These are phyloP conservation scores for Lumnitzera racemosa DNA, from an alignment of 345 rosid species.

Conservation along the genomic window DNA sequence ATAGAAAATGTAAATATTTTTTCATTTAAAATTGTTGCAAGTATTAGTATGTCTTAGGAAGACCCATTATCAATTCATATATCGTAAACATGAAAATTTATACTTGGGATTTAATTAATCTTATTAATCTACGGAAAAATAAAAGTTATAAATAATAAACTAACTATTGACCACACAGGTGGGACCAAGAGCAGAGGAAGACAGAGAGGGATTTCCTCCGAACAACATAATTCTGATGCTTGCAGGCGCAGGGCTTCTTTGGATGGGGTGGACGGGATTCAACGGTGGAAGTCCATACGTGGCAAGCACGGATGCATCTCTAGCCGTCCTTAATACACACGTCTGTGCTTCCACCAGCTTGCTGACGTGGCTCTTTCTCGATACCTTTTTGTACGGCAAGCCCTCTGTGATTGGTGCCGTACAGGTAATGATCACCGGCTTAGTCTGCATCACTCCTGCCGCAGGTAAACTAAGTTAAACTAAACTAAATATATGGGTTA, in stretches of 20 bases:
- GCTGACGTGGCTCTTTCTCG: conserved; percentile 39
- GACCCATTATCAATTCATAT: too few species aligned
- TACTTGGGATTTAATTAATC: too few species aligned
- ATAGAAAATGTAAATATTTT: too few species aligned
- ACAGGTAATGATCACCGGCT: conserved; percentile 49
- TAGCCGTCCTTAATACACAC: conserved; percentile 48
- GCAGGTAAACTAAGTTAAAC: too few species aligned
- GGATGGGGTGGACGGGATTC: conserved; percentile 68
- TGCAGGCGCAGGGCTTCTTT: conserved; percentile 45
- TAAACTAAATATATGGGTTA: too few species aligned
- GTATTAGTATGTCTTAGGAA: too few species aligned
- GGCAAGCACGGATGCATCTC: conserved; percentile 27
- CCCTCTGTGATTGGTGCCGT: conserved; percentile 36
- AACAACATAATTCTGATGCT: conserved; percentile 43
- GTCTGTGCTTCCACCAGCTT: conserved; percentile 38
- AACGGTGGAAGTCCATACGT: conserved; percentile 41
- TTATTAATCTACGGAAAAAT: too few species aligned
- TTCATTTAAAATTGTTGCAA: too few species aligned
- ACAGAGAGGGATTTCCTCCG: conserved; percentile 33
- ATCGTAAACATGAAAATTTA: too few species aligned
- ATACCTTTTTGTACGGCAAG: conserved; percentile 23
- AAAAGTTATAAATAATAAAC: too few species aligned
- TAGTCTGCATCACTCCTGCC: not conserved
- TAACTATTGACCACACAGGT: conserved; percentile 15
- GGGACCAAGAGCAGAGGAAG: conserved; percentile 41